Evolutionary conservation across 495 filamentous ascomycete species (phyloP), one percentile per base, ranked within the genome.

Genomic region (Daldinia concentrica): DNA sequence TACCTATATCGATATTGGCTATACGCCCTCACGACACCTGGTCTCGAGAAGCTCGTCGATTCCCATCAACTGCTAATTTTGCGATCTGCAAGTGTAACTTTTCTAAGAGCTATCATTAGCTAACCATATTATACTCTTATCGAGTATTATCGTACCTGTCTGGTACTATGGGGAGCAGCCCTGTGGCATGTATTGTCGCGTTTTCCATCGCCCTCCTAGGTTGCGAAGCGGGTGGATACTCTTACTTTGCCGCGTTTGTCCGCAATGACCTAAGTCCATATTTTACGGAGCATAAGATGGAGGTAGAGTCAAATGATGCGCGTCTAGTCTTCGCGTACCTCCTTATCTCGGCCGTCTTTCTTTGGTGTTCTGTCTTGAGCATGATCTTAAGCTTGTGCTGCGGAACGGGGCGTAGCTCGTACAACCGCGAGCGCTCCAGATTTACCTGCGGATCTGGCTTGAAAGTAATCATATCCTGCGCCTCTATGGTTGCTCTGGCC

Each of bases 191-290:
- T 8, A 11, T 24, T 19, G 2, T 57, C 30, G 4, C 27, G 1
- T 24, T 27, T 15, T 7, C 4, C 17, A 17, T 34, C n/a, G 1
- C 30, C 4, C 32, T 37, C 6, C 17, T 57, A 11, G 54, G 11
- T 8, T 22, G 4, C 30, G 30, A 30, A 24, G 48, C 36, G 0
- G 62, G 55, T 15, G 62, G 43, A 36, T 61, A 39, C 37, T 37
- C 36, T 5, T 70, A 64, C 41, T 70, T 70, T 36, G 61, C 68
- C 1, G 37, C 48, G 32, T 60, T 70, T 14, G 30, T 39, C 48
- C 36, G 41, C 32, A 30, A 39, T 22, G 56, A 71, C 11, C 19
- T 71, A 26, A 36, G 15, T 30, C 62, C 62, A 4, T 71, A 65
- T 24, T 71, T 71, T 19, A 19, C 6, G 2, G 27, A 24, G 7